Evolutionary conservation across 2,329 filamentous ascomycete species (phyloP).

Genomic region (Colletotrichum liriopes): DNA sequence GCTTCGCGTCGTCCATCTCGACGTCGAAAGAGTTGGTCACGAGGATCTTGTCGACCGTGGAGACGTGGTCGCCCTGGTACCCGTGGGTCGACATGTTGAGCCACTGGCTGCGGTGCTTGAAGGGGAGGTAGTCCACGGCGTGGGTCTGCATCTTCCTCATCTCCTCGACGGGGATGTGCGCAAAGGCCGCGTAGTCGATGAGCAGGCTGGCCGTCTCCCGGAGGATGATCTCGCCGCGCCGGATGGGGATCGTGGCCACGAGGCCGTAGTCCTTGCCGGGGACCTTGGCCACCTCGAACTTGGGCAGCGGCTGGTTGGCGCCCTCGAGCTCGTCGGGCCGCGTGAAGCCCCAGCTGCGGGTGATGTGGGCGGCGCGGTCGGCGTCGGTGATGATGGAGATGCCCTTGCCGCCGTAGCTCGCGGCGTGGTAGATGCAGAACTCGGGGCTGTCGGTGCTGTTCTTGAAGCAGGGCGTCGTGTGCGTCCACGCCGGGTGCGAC

Average conservation of each 20-base stretch:
- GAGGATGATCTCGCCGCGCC: constrained; percentile 56
- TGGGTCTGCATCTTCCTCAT: constrained; percentile 51
- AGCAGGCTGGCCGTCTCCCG: constrained; percentile 56
- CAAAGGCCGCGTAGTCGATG: constrained; percentile 57
- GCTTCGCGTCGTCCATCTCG: constrained; percentile 49
- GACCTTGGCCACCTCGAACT: constrained; percentile 54
- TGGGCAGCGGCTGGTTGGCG: constrained; percentile 46
- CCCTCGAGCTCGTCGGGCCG: constrained; percentile 45
- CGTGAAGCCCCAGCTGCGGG: constrained; percentile 49
- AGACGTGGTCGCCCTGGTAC: constrained; percentile 45
- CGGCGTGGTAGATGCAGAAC: constrained; percentile 55
- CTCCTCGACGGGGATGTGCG: constrained; percentile 47
- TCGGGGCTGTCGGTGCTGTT: constrained; percentile 37
- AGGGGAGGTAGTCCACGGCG: constrained; percentile 52
- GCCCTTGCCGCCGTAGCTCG: constrained; percentile 55
- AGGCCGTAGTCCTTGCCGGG: constrained; percentile 63
- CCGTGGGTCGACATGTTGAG: constrained; percentile 58
- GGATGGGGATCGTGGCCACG: constrained; percentile 53
- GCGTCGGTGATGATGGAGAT: constrained; percentile 57
- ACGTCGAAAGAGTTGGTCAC: constrained; percentile 59
- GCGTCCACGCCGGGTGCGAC: constrained; percentile 29
- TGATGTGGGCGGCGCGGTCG: constrained; percentile 50
- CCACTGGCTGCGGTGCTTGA: constrained; percentile 49
- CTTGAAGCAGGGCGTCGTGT: constrained; percentile 34
- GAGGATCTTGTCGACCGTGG: constrained; percentile 54